These are phyloP conservation scores for Danielia reshetovae DNA, from an alignment of 805 yeast genomes.

Conservation along the genomic window DNA sequence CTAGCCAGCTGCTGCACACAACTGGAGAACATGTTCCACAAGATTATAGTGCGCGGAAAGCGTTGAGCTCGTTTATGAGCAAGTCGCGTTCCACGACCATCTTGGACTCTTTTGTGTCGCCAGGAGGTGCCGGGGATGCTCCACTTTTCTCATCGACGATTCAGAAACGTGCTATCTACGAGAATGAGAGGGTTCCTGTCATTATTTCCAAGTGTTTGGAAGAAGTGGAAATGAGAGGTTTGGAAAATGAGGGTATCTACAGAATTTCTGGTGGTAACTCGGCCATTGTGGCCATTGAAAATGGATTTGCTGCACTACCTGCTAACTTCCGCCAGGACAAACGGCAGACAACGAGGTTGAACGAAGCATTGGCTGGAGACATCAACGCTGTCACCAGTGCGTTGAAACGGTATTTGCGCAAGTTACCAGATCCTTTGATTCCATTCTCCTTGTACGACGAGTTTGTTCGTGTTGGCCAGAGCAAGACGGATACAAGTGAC, in stretches of 20 bases:
- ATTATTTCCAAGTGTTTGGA: slow-evolving; percentile 67
- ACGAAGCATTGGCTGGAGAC: slow-evolving; percentile 54
- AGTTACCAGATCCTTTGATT: slow-evolving; percentile 80
- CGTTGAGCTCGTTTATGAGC: slow-evolving; percentile 17
- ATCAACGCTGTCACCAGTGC: slow-evolving; percentile 84
- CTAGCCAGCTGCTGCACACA: slow-evolving; percentile 4
- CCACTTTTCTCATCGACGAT: slow-evolving; percentile 51
- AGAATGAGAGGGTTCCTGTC: slow-evolving; percentile 61
- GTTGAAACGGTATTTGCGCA: slow-evolving; percentile 80
- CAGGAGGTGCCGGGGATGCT: slow-evolving; percentile 13
- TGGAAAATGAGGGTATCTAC: slow-evolving; percentile 82
- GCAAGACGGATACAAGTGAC: slow-evolving; percentile 10
- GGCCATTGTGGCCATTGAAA: slow-evolving; percentile 50
- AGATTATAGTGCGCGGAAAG: slow-evolving; percentile 9
- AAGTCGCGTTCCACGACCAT: slow-evolving; percentile 49
- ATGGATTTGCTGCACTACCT: slow-evolving; percentile 32
- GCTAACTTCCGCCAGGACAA: slow-evolving; percentile 29
- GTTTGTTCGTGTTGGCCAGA: slow-evolving; percentile 47
- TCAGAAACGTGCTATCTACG: slow-evolving; percentile 59
- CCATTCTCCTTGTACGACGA: slow-evolving; percentile 65
- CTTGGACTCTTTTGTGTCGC: slow-evolving; percentile 31
- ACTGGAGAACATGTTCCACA: slow-evolving; percentile 4
- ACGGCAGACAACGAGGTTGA: slow-evolving; percentile 25
- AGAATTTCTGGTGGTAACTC: slow-evolving; percentile 83
- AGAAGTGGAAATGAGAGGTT: slow-evolving; percentile 75